Evolutionary conservation across 2,329 filamentous ascomycete species (phyloP).

Genomic region (Piedraia hortae): DNA sequence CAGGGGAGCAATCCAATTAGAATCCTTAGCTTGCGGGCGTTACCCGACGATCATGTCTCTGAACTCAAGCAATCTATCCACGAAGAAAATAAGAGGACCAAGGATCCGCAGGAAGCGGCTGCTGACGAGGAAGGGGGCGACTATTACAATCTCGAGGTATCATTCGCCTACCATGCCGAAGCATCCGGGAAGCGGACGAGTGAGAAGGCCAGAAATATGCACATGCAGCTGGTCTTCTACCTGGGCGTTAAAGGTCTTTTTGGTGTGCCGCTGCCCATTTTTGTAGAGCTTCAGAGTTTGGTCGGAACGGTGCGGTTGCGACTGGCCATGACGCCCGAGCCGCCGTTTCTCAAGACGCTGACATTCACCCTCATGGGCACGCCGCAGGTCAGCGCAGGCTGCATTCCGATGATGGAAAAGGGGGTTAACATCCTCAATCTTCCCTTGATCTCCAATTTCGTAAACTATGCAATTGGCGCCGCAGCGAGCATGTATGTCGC

Average conservation of each 20-base stretch:
- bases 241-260: constrained; percentile 72
- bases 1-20: constrained; percentile 79
- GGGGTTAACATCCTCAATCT: constrained; percentile 80
- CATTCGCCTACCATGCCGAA: constrained; percentile 72
- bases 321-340: constrained; percentile 63
- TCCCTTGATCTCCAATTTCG: constrained; percentile 82
- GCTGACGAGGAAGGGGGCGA: constrained; percentile 76
- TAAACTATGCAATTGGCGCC: constrained; percentile 78
- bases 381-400: constrained; percentile 69
- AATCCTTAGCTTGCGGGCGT: constrained; percentile 59
- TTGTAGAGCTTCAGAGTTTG: constrained; percentile 70
- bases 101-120: constrained; percentile 64
- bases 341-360: constrained; percentile 73
- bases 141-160: constrained; percentile 77
- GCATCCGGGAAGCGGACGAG: constrained; percentile 42
- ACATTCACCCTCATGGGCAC: constrained; percentile 88
- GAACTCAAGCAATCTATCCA: constrained; percentile 62
- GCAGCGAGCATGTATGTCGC: constrained; percentile 81
- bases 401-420: constrained; percentile 72
- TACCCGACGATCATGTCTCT: constrained; percentile 56
- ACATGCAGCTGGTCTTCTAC: constrained; percentile 89
- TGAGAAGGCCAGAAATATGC: constrained; percentile 71
- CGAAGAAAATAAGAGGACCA: constrained; percentile 49
- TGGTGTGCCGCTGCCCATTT: constrained; percentile 65
- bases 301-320: constrained; percentile 66